These are phyloP conservation scores for Erodium trifolium DNA, from an alignment of 441 rosid genomes.

Conservation along the genomic window DNA sequence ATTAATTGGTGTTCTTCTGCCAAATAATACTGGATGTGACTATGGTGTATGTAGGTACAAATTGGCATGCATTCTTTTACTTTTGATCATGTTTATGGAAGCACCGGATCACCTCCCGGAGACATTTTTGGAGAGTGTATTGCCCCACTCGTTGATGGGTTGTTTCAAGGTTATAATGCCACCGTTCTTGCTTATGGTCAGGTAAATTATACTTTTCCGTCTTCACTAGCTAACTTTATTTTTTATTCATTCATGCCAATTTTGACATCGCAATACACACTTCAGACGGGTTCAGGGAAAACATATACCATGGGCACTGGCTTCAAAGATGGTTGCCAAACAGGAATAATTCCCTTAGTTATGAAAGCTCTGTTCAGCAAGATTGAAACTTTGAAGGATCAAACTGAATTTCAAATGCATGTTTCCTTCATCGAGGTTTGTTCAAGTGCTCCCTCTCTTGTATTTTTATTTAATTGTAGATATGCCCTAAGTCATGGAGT, in stretches of 20 bases:
- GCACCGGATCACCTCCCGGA: conserved; percentile 58
- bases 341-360: conserved; percentile 78
- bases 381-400: conserved; percentile 66
- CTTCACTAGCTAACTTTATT: conserved; percentile 1
- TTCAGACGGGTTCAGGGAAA: conserved; percentile 42
- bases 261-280: conserved; percentile 8
- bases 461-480: neutral
- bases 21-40: too few species aligned
- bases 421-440: conserved; percentile 96
- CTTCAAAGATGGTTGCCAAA: conserved; percentile 64
- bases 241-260: neutral
- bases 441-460: conserved; percentile 12
- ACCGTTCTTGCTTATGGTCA: conserved; percentile 98
- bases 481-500: conserved; percentile 7
- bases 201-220: conserved; percentile 32
- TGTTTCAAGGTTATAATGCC: conserved; percentile 96
- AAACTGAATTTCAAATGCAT: conserved; percentile 72
- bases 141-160: conserved; percentile 82
- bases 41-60: conserved; percentile 65
- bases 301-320: conserved; percentile 90
- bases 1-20: too few species aligned
- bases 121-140: conserved; percentile 81
- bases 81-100: conserved; percentile 55
- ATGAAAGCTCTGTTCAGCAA: conserved; percentile 76
- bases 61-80: conserved; percentile 57